Percentiles rank a stretch among this genome's conserved stretches.
phyloP scores from a whole-genome alignment of 139 green algal genomes.

The Haematococcus lacustris region DNA sequence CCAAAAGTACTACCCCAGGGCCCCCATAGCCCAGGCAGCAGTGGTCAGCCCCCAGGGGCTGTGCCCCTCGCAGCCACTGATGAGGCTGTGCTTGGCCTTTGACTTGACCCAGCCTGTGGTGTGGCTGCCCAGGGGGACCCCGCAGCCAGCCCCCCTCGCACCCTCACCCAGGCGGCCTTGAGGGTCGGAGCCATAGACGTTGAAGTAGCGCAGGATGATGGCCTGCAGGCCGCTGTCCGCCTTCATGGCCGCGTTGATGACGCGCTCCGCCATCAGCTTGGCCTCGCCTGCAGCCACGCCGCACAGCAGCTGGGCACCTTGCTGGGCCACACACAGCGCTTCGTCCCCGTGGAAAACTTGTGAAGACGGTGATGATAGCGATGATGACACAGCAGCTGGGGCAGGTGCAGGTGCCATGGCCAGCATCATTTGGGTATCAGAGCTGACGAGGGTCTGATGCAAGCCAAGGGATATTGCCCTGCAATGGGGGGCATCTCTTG shows the following conservation, averaged over 20 bases:
- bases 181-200: conserved; percentile 67
- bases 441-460: too few species aligned
- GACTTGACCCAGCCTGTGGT: neutral
- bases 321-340: too few species aligned
- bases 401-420: too few species aligned
- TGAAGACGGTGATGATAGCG: too few species aligned
- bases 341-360: too few species aligned
- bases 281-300: conserved; percentile 45
- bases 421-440: too few species aligned
- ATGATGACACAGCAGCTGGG: too few species aligned
- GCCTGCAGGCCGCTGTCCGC: conserved; percentile 40
- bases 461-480: too few species aligned
- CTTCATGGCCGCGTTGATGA: conserved; percentile 6
- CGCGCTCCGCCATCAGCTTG: conserved; percentile 62
- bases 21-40: neutral
- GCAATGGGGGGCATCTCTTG: too few species aligned
- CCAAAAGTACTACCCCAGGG: too few species aligned
- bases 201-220: conserved; percentile 69
- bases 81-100: neutral
- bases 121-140: neutral
- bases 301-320: too few species aligned
- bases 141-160: too few species aligned
- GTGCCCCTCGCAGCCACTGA: neutral
- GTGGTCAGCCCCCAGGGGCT: neutral
- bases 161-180: conserved; percentile 45